Conservation (phyloP, 2,329 filamentous ascomycete species). For the Ceratocystis alfenasii region DNA sequence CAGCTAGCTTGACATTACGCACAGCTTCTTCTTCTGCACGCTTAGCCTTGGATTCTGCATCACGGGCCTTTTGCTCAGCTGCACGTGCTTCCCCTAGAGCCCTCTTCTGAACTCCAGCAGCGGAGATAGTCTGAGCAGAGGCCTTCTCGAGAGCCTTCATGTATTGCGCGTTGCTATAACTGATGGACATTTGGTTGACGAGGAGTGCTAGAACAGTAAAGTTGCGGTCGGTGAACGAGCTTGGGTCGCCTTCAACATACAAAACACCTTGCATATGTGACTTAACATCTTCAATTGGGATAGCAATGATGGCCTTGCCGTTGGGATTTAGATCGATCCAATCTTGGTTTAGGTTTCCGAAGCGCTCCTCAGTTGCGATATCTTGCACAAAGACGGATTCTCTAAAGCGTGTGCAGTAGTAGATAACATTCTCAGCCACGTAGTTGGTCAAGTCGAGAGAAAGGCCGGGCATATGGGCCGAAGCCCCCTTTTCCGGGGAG, state of each 20-base stretch:
- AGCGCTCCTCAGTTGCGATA: conserved; percentile 61
- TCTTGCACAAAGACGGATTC: conserved; percentile 65
- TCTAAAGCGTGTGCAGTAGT: conserved; percentile 65
- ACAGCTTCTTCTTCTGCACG: conserved; percentile 64
- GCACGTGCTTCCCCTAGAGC: conserved; percentile 55
- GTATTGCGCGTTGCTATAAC: conserved; percentile 54
- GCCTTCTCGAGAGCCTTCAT: conserved; percentile 65
- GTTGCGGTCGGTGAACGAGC: conserved; percentile 65
- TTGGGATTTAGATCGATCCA: conserved; percentile 58
- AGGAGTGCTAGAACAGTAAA: conserved; percentile 55
- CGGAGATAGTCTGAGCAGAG: conserved; percentile 63
- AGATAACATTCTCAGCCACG: conserved; percentile 63
- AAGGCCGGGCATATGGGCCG: conserved; percentile 53
- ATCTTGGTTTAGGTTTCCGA: conserved; percentile 58
- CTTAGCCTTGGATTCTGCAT: conserved; percentile 65
- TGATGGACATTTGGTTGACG: conserved; percentile 66
- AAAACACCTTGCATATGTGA: conserved; percentile 60
- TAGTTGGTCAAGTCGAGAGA: conserved; percentile 53
- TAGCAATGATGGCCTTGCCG: conserved; percentile 65
- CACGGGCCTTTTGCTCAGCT: conserved; percentile 25
- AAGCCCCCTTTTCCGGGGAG: conserved; percentile 56
- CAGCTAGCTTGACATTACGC: conserved; percentile 67
- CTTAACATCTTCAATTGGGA: conserved; percentile 63
- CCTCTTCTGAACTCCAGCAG: conserved; percentile 65
- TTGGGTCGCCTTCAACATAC: conserved; percentile 62